Percentiles rank a stretch among this genome's conserved stretches.
phyloP scores from a whole-genome alignment of 2,329 filamentous ascomycete genomes.

The Elsinoe perseae region DNA sequence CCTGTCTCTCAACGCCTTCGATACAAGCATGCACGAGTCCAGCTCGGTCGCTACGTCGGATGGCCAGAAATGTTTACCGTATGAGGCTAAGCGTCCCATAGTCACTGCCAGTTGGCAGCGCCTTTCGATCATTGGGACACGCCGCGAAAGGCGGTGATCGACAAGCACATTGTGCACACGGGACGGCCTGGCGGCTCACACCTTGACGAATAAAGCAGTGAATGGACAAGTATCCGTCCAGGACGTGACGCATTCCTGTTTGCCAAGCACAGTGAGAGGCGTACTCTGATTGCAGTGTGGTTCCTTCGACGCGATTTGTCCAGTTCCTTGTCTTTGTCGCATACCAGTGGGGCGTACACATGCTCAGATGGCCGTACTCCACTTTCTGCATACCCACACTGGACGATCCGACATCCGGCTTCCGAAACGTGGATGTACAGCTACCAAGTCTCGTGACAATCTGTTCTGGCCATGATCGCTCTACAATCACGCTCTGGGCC shows the following conservation, averaged over 20 bases:
- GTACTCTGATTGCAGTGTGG: neutral
- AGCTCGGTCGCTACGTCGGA: neutral
- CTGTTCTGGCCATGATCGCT: too few species aligned
- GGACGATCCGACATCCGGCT: neutral
- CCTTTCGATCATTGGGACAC: neutral
- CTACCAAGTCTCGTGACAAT: too few species aligned
- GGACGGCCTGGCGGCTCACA: neutral
- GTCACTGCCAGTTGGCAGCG: neutral
- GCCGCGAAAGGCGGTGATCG: neutral
- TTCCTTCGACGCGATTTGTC: neutral
- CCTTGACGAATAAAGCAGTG: neutral
- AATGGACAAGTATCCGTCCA: neutral
- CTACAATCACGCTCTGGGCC: too few species aligned
- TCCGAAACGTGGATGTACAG: neutral
- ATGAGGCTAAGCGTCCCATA: neutral
- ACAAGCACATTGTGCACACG: neutral
- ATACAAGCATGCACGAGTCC: neutral
- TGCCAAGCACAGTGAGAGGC: neutral
- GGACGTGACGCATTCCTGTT: neutral
- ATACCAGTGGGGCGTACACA: neutral
- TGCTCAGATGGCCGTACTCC: neutral
- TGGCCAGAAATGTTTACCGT: neutral
- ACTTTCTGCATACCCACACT: neutral
- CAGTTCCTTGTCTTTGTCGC: neutral
- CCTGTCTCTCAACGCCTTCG: neutral